Conservation (phyloP, 139 green algal genomes). For the Coelastrella sp. region DNA sequence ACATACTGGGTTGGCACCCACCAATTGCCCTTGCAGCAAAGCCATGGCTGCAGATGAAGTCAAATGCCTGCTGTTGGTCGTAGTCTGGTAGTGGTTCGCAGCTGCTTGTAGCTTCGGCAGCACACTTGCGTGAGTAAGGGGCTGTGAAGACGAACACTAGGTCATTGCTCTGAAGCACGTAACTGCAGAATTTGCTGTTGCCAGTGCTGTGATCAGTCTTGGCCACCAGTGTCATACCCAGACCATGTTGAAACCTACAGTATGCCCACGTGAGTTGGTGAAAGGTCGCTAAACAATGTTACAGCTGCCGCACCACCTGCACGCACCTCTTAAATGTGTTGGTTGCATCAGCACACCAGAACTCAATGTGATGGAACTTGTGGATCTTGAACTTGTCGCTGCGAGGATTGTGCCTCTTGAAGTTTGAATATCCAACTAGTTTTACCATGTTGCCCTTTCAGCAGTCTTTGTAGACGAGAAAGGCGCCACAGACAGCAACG, state of each 20-base stretch:
- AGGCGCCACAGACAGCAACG: too few relatives aligned
- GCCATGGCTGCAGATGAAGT: slow-evolving; percentile 91
- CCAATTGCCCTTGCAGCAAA: slow-evolving; percentile 90
- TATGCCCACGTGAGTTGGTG: too few relatives aligned
- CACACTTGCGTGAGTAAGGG: slow-evolving; percentile 77
- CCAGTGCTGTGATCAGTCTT: slow-evolving; percentile 91
- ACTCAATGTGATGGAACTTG: slow-evolving; percentile 96
- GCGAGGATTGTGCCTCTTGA: slow-evolving; percentile 77
- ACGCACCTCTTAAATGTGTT: slow-evolving; percentile 79
- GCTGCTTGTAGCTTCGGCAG: slow-evolving; percentile 32
- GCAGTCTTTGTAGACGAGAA: too few relatives aligned
- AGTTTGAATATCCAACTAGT: slow-evolving; percentile 71
- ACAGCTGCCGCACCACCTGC: too few relatives aligned
- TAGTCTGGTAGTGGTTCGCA: slow-evolving; percentile 66
- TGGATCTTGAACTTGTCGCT: slow-evolving; percentile 84
- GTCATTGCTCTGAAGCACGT: slow-evolving; percentile 88
- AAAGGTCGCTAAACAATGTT: too few relatives aligned
- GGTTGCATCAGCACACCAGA: slow-evolving; percentile 93
- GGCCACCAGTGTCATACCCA: slow-evolving; percentile 92
- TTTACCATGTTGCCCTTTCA: slow-evolving; percentile 43
- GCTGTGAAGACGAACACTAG: slow-evolving; percentile 95
- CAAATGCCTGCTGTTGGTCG: slow-evolving; percentile 63
- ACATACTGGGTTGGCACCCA: too few relatives aligned
- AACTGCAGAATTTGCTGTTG: slow-evolving; percentile 88
- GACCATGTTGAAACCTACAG: slow-evolving; percentile 87